These are phyloP conservation scores for Epichloe festucae DNA, from an alignment of 2,329 filamentous ascomycete genomes.

Conservation along the genomic window DNA sequence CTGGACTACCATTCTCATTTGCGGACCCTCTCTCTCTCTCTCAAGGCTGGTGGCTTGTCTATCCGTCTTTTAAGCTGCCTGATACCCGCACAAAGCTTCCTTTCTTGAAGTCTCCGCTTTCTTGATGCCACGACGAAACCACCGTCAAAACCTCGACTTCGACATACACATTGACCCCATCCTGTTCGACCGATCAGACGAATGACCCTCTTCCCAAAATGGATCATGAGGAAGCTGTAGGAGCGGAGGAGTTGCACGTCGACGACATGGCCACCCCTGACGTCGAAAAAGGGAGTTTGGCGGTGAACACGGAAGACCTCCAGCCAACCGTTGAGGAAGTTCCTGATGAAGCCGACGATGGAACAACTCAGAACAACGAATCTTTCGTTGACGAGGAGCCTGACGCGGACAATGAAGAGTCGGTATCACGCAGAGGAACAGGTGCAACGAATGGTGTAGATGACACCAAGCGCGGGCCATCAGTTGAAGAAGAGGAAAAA, in stretches of 20 bases:
- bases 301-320: neutral
- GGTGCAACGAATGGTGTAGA: constrained; percentile 10
- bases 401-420: neutral
- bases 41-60: neutral
- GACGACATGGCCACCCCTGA: neutral
- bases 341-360: constrained; percentile 2
- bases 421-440: constrained; percentile 9
- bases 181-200: constrained; percentile 24
- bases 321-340: constrained; percentile 3
- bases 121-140: constrained; percentile 15
- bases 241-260: neutral
- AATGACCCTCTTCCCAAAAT: constrained; percentile 5
- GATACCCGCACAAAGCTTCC: too few species aligned
- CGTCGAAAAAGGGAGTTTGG: neutral
- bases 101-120: neutral
- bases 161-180: constrained; percentile 35
- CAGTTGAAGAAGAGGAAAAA: constrained; percentile 14
- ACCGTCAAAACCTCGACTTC: constrained; percentile 27
- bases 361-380: neutral
- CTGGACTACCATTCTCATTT: neutral
- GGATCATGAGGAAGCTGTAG: constrained; percentile 3
- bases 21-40: neutral
- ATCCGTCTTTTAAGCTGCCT: neutral
- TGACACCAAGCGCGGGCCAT: constrained; percentile 23
- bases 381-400: neutral